These are phyloP conservation scores for Populus simonii DNA, from an alignment of 345 rosid species.

Conservation along the genomic window DNA sequence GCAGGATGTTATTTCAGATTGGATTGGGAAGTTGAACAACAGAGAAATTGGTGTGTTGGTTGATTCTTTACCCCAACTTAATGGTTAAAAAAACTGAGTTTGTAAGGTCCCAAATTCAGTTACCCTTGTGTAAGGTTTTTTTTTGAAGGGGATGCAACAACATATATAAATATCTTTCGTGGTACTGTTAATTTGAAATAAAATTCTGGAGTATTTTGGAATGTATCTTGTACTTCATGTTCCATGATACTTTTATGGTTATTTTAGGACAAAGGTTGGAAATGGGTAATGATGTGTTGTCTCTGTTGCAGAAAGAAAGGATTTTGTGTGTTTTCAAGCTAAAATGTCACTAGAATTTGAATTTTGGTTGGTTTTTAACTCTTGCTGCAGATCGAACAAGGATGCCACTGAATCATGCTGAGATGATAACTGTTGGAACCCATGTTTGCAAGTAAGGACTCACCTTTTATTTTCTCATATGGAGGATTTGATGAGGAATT, in stretches of 20 bases:
- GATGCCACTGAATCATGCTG: slow-evolving; percentile 81
- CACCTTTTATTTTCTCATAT: background rate
- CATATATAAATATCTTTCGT: background rate
- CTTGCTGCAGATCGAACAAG: slow-evolving; percentile 59
- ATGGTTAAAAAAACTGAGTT: slow-evolving; percentile 4
- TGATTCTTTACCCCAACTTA: background rate
- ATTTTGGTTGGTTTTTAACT: background rate
- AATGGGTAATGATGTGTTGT: background rate
- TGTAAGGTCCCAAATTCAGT: background rate
- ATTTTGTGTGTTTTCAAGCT: background rate
- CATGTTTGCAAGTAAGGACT: slow-evolving; percentile 72
- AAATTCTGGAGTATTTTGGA: background rate
- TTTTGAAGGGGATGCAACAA: background rate
- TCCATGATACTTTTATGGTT: too few species aligned
- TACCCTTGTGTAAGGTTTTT: background rate
- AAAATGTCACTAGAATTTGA: background rate
- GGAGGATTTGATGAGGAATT: background rate
- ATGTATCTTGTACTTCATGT: background rate
- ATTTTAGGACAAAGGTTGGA: background rate
- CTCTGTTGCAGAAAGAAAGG: background rate
- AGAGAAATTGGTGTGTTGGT: slow-evolving; percentile 65
- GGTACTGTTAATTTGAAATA: background rate
- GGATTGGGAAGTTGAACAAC: slow-evolving; percentile 55
- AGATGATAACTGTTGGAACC: slow-evolving; percentile 58
- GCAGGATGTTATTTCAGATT: slow-evolving; percentile 65